Evolutionary conservation across 768 basidiomycete genomes (phyloP), one percentile per base, ranked within the genome.

Genomic region (Pleurotus cornucopiae): DNA sequence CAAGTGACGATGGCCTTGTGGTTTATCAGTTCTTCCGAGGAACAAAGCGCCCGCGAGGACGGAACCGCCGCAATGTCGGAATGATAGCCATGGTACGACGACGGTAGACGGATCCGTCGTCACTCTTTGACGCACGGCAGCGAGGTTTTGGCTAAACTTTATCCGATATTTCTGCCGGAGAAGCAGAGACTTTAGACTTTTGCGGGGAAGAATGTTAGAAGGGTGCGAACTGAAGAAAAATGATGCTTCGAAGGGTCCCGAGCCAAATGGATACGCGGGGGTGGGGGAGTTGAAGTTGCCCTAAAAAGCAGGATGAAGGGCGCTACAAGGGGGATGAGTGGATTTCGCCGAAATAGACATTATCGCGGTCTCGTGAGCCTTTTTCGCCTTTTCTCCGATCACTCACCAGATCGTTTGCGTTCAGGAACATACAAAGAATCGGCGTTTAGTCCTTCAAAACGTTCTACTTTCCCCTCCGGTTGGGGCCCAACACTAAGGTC

Each of bases 61-160:
- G 51, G 37, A n/a, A 21, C 11, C 51, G 51, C 51, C 25, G 38
- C 51, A 53, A 53, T 40, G 5, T 53, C 51, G 51, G 51, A 21
- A 40, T 3, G 38, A 39, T 14, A 30, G 16, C 12, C 14, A 12
- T n/a, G n/a, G 48, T 14, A 12, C 12, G 13, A 30, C 3, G 13
- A 30, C 25, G 7, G 30, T 34, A 34, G 30, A 9, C 9, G 30
- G 30, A 9, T 9, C 7, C 30, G 14, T 34, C 12, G 3, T 12
- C 21, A 37, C 38, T 7, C 25, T 13, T 21, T 12, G 16, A 25
- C 41, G 30, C 6, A 34, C 30, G 30, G 30, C 30, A 34, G 51
- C 51, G 51, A 53, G 14, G 51, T 40, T 53, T 53, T 53, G 18
- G 51, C 51, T 41, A 16, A 25, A 25, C 20, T 43, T 53, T 53